Evolutionary conservation across 495 filamentous ascomycete species (phyloP).

Genomic region (Podospora tetraspora): DNA sequence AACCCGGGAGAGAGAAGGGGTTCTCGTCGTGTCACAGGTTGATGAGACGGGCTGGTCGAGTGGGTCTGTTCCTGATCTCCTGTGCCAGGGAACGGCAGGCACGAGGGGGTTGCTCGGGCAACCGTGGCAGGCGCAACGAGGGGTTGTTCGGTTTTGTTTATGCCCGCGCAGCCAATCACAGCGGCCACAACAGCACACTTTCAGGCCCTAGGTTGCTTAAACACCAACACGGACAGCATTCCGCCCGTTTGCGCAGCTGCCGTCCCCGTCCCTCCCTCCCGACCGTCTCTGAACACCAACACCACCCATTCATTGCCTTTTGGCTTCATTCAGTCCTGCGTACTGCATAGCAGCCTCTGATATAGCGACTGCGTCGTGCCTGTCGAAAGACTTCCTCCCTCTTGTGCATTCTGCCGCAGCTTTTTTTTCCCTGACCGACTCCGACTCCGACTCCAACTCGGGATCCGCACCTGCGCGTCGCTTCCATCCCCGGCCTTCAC

Average conservation of each 20-base stretch:
- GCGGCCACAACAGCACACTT: constrained; percentile 3
- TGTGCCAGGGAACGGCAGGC: constrained; percentile 8
- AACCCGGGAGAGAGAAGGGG: not conserved
- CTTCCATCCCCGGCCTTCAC: not conserved
- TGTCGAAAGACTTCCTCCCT: not conserved
- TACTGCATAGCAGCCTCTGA: constrained; percentile 14
- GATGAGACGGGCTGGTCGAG: not conserved
- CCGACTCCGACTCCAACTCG: not conserved
- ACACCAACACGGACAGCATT: constrained; percentile 20
- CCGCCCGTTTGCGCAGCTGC: constrained; percentile 2
- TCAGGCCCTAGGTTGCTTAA: constrained; percentile 18
- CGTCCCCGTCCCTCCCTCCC: constrained; percentile 7
- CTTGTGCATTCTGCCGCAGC: not conserved
- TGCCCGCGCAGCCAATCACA: constrained; percentile 22
- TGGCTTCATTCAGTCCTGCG: not conserved
- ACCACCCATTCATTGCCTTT: not conserved
- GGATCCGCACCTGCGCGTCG: not conserved
- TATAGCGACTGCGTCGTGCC: constrained; percentile 11
- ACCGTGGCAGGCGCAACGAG: constrained; percentile 13
- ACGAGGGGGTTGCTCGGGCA: constrained; percentile 20
- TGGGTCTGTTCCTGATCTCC: not conserved
- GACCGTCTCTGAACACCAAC: not conserved
- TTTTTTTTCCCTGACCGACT: constrained; percentile 7
- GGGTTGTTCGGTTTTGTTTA: constrained; percentile 25
- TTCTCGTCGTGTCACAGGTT: not conserved